Base-by-base conservation (phyloP, 345 rosid genomes). In the Salix arbutifolia region DNA sequence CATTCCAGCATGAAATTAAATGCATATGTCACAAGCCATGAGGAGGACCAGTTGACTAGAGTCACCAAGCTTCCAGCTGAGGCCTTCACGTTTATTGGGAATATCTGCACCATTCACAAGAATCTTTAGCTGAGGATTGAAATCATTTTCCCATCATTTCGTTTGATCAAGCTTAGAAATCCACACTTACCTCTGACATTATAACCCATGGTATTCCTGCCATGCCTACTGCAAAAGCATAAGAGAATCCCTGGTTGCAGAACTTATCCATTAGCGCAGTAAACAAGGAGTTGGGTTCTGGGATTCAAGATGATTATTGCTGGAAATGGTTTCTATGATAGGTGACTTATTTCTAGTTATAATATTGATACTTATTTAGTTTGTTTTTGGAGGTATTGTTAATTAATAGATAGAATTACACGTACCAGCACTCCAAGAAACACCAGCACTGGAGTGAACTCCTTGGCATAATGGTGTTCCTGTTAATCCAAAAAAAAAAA, bases 161-260 rank as follows among this genome's bases (percentile, higher is more conserved):
- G 44, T 1, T 40, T 40, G 44, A 40, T 7, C 44, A 2, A 56
- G 62, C 25, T 56, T 6, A 21, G 25, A 12, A 16, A 46, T 13
- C 14, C 14, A 46, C 5, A 1, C 50, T 12, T 86, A 92, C 97
- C 97, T 92, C 97, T 4, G 96, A 91, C 85, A 92, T 89, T 77
- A 92, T 90, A 61, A 89, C 87, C 96, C 94, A 91, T 6, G 97
- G 92, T 69, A 92, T 86, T 67, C 91, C 91, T 83, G 90, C 90
- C 83, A 91, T 89, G 75, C 94, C 97, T 18, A 92, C 44, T 26
- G 94, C 81, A 69, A 86, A 84, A 3, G 91, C 85, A 69, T 83
- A 89, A 3, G 84, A 74, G 65, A 84, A 26, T 84, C 81, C 91
- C 89, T 53, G 72, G 12, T 30, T 28, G 8, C 40, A 50, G 10